A percentile compares a stretch with the other conserved stretches of the same genome.
These are phyloP conservation scores for Yamadazyma buinensis DNA, from an alignment of 1,139 yeast genomes.

Conservation along the genomic window DNA sequence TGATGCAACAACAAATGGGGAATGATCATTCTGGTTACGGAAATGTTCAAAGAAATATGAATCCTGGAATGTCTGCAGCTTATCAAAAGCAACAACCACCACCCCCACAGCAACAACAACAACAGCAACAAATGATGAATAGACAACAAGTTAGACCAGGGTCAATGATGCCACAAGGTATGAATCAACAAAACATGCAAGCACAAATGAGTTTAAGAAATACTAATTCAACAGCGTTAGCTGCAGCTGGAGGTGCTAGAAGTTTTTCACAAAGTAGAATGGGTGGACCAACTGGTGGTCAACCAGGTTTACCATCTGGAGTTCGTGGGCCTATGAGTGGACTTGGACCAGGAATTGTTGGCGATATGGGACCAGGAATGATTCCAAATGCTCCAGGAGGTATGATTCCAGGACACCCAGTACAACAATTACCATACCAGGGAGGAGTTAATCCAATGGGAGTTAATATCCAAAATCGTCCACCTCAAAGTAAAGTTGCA, in stretches of 20 bases:
- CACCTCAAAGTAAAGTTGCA: constrained; percentile 4
- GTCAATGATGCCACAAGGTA: constrained; percentile 2
- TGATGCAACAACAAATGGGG: constrained; percentile 5
- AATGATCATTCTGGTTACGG: too few species aligned
- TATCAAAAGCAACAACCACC: constrained; percentile 3
- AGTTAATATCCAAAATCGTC: constrained; percentile 1
- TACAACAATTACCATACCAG: not conserved
- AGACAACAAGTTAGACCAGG: constrained; percentile 2
- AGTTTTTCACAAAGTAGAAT: not conserved
- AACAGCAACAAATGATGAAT: constrained; percentile 6
- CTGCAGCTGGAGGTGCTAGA: constrained; percentile 6
- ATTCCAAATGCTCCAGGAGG: constrained; percentile 1
- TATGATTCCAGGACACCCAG: constrained; percentile 4
- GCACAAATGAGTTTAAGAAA: constrained; percentile 8
- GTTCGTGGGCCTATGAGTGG: not conserved
- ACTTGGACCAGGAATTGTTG: not conserved
- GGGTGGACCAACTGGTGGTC: not conserved
- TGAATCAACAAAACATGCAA: constrained; percentile 5
- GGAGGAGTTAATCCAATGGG: not conserved
- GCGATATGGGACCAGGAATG: not conserved
- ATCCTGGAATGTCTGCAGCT: constrained; percentile 4
- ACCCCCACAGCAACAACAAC: not conserved
- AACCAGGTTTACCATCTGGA: not conserved
- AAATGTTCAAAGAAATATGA: too few species aligned
- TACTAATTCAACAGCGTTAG: constrained; percentile 8